A percentile compares a stretch with the other conserved stretches of the same genome.
phyloP scores from a whole-genome alignment of 2,329 filamentous ascomycete genomes.

The Cordyceps sp. region DNA sequence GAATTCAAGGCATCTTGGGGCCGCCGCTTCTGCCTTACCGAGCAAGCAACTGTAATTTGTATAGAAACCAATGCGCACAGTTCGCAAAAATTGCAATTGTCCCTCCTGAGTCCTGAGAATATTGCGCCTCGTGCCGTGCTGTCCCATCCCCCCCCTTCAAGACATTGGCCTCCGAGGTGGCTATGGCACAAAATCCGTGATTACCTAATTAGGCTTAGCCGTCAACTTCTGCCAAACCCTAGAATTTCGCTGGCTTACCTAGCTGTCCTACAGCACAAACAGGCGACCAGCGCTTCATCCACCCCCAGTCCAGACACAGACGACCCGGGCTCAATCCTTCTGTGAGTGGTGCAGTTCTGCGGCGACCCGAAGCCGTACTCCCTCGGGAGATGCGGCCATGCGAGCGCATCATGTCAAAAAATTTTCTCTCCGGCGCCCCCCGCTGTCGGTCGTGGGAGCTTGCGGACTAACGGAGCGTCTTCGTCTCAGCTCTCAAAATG shows the following conservation, averaged over 20 bases:
- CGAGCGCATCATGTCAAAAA: constrained; percentile 1
- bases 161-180: too few relatives aligned
- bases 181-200: constrained; percentile 9
- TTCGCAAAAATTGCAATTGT: too few relatives aligned
- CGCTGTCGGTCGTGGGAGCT: not conserved
- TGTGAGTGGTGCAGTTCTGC: constrained; percentile 17
- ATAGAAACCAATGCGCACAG: too few relatives aligned
- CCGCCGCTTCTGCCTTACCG: too few relatives aligned
- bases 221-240: constrained; percentile 24
- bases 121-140: too few relatives aligned
- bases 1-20: constrained; percentile 19
- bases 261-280: constrained; percentile 26
- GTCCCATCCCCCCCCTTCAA: too few relatives aligned
- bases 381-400: not conserved
- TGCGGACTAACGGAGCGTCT: constrained; percentile 2
- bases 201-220: constrained; percentile 25
- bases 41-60: too few relatives aligned
- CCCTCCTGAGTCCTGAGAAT: too few relatives aligned
- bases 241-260: constrained; percentile 21
- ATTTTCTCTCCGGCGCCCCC: not conserved
- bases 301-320: constrained; percentile 14
- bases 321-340: constrained; percentile 16
- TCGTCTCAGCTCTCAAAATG: constrained; percentile 47
- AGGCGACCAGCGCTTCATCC: constrained; percentile 12
- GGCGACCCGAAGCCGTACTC: constrained; percentile 1